Conservation (phyloP, 2,329 filamentous ascomycete genomes). For the Trichoderma brevicompactum region DNA sequence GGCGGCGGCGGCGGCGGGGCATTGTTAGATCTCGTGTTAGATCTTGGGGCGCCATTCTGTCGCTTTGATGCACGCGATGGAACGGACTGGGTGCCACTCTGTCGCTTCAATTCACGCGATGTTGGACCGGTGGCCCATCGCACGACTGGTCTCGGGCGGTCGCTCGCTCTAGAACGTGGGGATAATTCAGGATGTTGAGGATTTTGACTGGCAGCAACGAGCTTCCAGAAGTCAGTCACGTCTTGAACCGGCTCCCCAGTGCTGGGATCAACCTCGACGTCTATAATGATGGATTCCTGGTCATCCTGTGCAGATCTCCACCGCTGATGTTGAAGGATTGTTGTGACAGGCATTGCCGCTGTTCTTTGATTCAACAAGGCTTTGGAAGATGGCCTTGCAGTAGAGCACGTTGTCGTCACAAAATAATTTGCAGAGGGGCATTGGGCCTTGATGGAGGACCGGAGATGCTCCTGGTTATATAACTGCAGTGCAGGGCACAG, state of each 20-base stretch:
- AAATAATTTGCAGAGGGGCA: conserved; percentile 37
- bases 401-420: background rate
- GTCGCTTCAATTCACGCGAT: no score
- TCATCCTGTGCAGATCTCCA: background rate
- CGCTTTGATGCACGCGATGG: no score
- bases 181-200: no score
- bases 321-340: conserved; percentile 9
- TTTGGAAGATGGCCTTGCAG: background rate
- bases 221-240: background rate
- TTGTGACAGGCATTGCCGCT: conserved; percentile 1
- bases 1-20: background rate
- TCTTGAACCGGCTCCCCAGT: background rate
- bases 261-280: background rate
- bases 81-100: no score
- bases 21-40: no score
- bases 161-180: no score
- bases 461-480: background rate
- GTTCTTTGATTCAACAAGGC: no score
- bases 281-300: background rate
- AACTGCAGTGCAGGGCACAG: background rate
- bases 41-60: no score
- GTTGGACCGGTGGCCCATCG: no score
- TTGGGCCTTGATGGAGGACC: background rate
- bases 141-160: no score
- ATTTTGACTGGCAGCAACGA: background rate